Percentiles rank a stretch among this genome's conserved stretches.
Evolutionary conservation across 306 rosid genomes (phyloP).

Genomic region (Cajanus cajan): DNA sequence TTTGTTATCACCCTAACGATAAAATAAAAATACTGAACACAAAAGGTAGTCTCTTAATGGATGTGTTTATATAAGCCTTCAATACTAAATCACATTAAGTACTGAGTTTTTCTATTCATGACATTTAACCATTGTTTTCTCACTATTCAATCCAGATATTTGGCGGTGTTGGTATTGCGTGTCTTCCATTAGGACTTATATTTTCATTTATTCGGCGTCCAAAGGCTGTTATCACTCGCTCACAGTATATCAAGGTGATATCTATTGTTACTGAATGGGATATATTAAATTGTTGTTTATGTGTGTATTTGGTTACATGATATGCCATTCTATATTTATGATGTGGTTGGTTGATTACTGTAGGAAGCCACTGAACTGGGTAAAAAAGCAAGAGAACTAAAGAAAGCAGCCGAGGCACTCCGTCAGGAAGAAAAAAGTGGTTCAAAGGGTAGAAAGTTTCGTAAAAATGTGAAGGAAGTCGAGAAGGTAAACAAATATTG

Average conservation of each 20-base stretch:
- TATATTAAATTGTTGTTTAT: neutral
- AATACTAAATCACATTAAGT: neutral
- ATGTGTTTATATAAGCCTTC: neutral
- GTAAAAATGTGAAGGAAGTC: constrained; percentile 78
- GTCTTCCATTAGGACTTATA: constrained; percentile 82
- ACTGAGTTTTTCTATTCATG: neutral
- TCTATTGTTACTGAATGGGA: neutral
- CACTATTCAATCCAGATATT: constrained; percentile 61
- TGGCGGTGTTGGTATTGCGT: constrained; percentile 89
- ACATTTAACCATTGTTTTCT: neutral
- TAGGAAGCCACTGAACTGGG: constrained; percentile 91
- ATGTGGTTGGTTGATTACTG: constrained; percentile 31
- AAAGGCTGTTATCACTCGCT: constrained; percentile 91
- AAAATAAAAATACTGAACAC: neutral
- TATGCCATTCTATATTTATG: neutral
- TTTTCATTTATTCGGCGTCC: constrained; percentile 81
- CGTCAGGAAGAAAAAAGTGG: constrained; percentile 86
- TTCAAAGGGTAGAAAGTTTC: constrained; percentile 83
- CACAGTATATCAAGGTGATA: constrained; percentile 84
- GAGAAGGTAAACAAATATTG: constrained; percentile 55
- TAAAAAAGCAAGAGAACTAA: constrained; percentile 80
- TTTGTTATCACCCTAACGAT: neutral
- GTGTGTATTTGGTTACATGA: neutral
- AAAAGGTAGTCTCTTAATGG: neutral
- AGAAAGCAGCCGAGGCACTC: constrained; percentile 77